Percentiles rank a stretch among this genome's conserved stretches.
phyloP scores from a whole-genome alignment of 2,329 filamentous ascomycete genomes.

The Colletotrichum salicis region DNA sequence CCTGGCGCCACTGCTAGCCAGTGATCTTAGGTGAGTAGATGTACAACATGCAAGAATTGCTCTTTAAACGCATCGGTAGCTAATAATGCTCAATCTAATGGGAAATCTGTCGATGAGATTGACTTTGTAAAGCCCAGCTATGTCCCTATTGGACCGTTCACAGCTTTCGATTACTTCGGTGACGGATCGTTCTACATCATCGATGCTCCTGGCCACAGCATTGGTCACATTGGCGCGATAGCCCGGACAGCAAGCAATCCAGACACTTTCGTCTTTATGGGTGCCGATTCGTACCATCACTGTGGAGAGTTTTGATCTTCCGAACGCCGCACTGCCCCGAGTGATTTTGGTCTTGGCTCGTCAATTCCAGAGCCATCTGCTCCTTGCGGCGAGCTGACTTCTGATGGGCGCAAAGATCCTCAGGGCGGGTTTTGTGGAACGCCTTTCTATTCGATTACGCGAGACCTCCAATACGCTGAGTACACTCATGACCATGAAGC shows the following conservation, averaged over 20 bases:
- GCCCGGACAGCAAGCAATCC: background rate
- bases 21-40: background rate
- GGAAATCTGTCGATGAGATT: background rate
- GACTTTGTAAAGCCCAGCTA: background rate
- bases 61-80: no score
- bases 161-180: background rate
- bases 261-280: background rate
- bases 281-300: background rate
- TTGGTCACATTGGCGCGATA: background rate
- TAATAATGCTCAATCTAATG: background rate
- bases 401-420: background rate
- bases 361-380: background rate
- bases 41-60: no score
- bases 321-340: background rate
- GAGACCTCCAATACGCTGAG: background rate
- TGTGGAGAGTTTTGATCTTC: background rate
- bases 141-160: background rate
- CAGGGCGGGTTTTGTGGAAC: background rate
- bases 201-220: background rate
- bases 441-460: background rate
- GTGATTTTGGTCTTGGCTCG: background rate
- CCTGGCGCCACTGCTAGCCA: background rate
- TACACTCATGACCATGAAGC: background rate
- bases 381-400: background rate
- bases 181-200: background rate